These are phyloP conservation scores for Backusella westeae DNA, from an alignment of 192 early-diverging fungal genomes.

Conservation along the genomic window DNA sequence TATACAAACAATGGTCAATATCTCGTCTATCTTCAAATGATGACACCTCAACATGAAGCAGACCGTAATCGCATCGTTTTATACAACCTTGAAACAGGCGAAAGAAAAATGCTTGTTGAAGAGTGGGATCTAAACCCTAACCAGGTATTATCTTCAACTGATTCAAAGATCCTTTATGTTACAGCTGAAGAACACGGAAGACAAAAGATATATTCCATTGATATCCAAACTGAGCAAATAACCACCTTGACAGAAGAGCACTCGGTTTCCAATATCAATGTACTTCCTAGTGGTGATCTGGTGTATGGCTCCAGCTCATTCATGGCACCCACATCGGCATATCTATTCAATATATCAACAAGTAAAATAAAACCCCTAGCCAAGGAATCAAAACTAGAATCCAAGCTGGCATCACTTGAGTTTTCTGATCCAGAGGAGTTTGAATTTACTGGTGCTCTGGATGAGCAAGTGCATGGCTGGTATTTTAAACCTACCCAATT, in stretches of 20 bases:
- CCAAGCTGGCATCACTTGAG: slow-evolving; percentile 43
- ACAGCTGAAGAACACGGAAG: slow-evolving; percentile 67
- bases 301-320: slow-evolving; percentile 46
- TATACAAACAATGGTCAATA: slow-evolving; percentile 56
- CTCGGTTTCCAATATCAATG: slow-evolving; percentile 40
- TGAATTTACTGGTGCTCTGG: slow-evolving; percentile 62
- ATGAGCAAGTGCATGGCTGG: slow-evolving; percentile 59
- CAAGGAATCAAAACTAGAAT: slow-evolving; percentile 39
- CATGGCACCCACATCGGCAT: slow-evolving; percentile 36
- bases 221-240: slow-evolving; percentile 46
- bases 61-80: slow-evolving; percentile 71
- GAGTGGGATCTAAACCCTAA: slow-evolving; percentile 63
- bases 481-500: slow-evolving; percentile 61
- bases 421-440: slow-evolving; percentile 60
- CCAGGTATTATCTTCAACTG: slow-evolving; percentile 54
- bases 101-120: slow-evolving; percentile 42
- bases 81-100: slow-evolving; percentile 42
- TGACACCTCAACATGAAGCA: slow-evolving; percentile 64
- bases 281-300: slow-evolving; percentile 38
- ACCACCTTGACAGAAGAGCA: slow-evolving; percentile 49
- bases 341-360: slow-evolving; percentile 11
- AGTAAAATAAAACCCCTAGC: slow-evolving; percentile 15
- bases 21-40: slow-evolving; percentile 77
- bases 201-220: slow-evolving; percentile 60
- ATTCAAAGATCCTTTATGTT: slow-evolving; percentile 51